Percentiles rank a stretch among this genome's conserved stretches.
Conservation (phyloP, 345 rosid species). For the Eucalyptus virginea region DNA sequence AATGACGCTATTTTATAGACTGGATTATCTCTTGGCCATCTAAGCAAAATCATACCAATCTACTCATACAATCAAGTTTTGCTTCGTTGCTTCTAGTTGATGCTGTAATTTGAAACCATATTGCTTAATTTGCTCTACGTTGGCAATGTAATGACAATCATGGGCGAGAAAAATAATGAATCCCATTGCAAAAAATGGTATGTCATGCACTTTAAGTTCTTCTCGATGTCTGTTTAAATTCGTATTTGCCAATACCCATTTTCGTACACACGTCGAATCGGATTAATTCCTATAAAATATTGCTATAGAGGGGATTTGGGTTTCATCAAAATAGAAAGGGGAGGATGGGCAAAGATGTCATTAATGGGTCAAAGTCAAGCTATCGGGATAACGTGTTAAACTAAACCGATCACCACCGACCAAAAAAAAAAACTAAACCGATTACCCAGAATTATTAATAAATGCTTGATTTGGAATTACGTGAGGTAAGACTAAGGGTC, state of each 20-base stretch:
- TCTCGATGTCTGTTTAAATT: not conserved
- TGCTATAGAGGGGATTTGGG: not conserved
- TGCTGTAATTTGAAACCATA: not conserved
- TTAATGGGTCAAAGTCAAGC: not conserved
- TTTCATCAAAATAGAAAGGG: not conserved
- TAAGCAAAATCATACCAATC: not conserved
- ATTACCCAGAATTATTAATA: not conserved
- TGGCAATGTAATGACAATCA: not conserved
- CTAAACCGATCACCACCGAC: not conserved
- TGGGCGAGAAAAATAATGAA: not conserved
- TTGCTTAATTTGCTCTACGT: not conserved
- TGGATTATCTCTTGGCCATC: not conserved
- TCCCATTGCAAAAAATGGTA: not conserved
- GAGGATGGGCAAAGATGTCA: not conserved
- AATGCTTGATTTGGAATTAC: not conserved
- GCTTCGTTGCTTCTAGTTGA: not conserved
- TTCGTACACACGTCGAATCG: fast-evolving
- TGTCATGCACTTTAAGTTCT: not conserved
- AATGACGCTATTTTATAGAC: not conserved
- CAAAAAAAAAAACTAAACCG: not conserved
- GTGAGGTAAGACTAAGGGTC: not conserved
- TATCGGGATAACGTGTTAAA: not conserved
- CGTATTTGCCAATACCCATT: not conserved
- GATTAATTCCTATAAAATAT: not conserved
- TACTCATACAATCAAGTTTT: not conserved